Percentiles rank a stretch among this genome's conserved stretches.
Evolutionary conservation across 1,284 basidiomycete species (phyloP).

Genomic region (Ustilago esculenta): DNA sequence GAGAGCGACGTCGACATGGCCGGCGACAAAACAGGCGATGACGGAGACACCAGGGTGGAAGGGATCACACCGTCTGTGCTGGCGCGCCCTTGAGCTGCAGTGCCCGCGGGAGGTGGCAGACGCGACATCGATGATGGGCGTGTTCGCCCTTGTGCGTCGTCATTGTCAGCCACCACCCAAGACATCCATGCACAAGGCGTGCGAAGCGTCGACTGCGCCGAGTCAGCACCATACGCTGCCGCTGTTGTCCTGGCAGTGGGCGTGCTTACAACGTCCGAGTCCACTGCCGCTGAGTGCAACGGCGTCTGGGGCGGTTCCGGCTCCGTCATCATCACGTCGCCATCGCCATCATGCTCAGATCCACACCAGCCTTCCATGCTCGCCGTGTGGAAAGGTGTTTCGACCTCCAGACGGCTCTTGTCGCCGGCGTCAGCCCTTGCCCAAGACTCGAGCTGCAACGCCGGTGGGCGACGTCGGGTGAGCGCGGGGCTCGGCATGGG

Average conservation of each 20-base stretch:
- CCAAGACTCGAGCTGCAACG: slow-evolving; percentile 24
- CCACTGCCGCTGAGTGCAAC: slow-evolving; percentile 19
- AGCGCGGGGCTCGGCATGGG: slow-evolving; percentile 26
- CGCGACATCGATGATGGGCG: slow-evolving; percentile 15
- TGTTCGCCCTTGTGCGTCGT: background rate
- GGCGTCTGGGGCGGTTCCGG: slow-evolving; percentile 41
- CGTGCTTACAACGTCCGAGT: slow-evolving; percentile 32
- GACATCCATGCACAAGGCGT: slow-evolving; percentile 23
- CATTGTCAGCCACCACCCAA: background rate
- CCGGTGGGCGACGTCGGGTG: slow-evolving; percentile 33
- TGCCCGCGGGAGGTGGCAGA: background rate
- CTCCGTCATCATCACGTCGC: slow-evolving; percentile 36
- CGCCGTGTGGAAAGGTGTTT: slow-evolving; percentile 42
- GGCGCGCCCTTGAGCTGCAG: background rate
- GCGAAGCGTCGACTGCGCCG: slow-evolving; percentile 9
- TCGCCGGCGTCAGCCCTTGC: background rate
- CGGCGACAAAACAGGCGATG: slow-evolving; percentile 5
- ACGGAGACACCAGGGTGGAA: slow-evolving; percentile 10
- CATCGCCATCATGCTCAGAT: slow-evolving; percentile 12
- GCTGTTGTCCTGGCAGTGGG: slow-evolving; percentile 26
- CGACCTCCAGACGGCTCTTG: slow-evolving; percentile 2
- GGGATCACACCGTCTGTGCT: slow-evolving; percentile 1
- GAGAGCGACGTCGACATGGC: slow-evolving; percentile 35
- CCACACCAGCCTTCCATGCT: slow-evolving; percentile 20
- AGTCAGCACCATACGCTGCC: slow-evolving; percentile 3